These are phyloP conservation scores for Fusarium avenaceum DNA, from an alignment of 2,329 filamentous ascomycete genomes.

Conservation along the genomic window DNA sequence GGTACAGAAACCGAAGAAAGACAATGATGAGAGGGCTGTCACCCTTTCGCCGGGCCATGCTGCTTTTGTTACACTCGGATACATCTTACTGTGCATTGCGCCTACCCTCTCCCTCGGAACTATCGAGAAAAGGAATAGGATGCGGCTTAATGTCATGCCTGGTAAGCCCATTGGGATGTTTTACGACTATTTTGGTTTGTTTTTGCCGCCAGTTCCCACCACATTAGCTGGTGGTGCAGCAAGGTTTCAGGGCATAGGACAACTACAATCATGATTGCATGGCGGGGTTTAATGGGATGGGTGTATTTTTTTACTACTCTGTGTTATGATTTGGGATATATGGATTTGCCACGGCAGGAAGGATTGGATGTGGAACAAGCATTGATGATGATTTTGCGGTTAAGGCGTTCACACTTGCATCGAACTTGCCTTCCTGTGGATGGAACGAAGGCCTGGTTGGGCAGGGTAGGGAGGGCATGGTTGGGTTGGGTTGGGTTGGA, in stretches of 20 bases:
- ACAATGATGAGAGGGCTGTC: constrained; percentile 26
- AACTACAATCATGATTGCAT: constrained; percentile 45
- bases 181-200: constrained; percentile 46
- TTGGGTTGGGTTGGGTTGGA: constrained; percentile 26
- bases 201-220: constrained; percentile 25
- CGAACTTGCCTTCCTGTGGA: constrained; percentile 34
- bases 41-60: constrained; percentile 3
- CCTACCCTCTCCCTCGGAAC: constrained; percentile 19
- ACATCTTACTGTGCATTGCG: constrained; percentile 29
- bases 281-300: constrained; percentile 38
- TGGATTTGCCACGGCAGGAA: constrained; percentile 31
- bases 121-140: constrained; percentile 11
- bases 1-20: constrained; percentile 30
- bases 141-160: constrained; percentile 33
- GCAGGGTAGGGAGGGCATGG: constrained; percentile 14
- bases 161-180: constrained; percentile 37
- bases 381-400: constrained; percentile 43
- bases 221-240: constrained; percentile 28
- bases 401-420: constrained; percentile 42
- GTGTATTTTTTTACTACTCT: constrained; percentile 31
- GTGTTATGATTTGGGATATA: constrained; percentile 33
- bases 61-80: constrained; percentile 21
- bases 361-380: constrained; percentile 24
- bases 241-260: constrained; percentile 24
- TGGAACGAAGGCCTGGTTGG: constrained; percentile 28